Evolutionary conservation across 345 rosid genomes (phyloP).

Genomic region (Heritiera fomes): DNA sequence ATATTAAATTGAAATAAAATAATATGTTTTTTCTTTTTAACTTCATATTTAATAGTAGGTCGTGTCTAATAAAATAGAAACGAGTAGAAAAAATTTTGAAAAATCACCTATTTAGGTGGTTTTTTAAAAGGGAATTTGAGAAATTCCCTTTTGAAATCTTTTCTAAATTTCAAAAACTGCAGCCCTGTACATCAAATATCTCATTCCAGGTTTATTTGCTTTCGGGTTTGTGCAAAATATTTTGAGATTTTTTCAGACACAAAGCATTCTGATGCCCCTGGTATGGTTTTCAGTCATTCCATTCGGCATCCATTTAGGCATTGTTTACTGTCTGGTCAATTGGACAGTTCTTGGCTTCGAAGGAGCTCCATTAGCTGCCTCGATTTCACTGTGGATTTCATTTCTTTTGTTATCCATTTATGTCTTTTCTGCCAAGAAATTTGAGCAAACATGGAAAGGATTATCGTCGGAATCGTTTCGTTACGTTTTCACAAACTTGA

Average conservation of each 20-base stretch:
- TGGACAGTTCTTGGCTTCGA: conserved; percentile 47
- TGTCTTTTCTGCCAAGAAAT: conserved; percentile 41
- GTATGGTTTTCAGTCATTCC: conserved; percentile 51
- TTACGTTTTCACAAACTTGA: conserved; percentile 40
- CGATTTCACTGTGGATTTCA: conserved; percentile 66
- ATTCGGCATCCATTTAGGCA: conserved; percentile 44
- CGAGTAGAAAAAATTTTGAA: too few relatives aligned
- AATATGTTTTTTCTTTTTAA: too few relatives aligned
- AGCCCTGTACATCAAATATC: conserved; percentile 53
- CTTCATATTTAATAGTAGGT: too few relatives aligned
- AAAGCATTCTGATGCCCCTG: conserved; percentile 52
- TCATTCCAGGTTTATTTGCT: conserved; percentile 69
- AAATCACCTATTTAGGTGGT: too few relatives aligned
- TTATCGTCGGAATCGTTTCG: conserved; percentile 44
- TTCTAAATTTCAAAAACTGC: conserved; percentile 44
- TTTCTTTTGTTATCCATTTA: conserved; percentile 43
- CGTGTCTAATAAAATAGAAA: too few relatives aligned
- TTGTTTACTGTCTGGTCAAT: conserved; percentile 46
- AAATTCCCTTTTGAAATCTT: too few relatives aligned
- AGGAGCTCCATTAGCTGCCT: conserved; percentile 74
- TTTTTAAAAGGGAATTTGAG: too few relatives aligned
- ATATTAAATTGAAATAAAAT: too few relatives aligned
- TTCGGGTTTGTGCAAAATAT: conserved; percentile 65
- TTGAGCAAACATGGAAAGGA: conserved; percentile 67
- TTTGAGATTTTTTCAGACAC: conserved; percentile 75